Base-by-base conservation (phyloP, 139 green algal species). In the Chlamydomonas applanata region DNA sequence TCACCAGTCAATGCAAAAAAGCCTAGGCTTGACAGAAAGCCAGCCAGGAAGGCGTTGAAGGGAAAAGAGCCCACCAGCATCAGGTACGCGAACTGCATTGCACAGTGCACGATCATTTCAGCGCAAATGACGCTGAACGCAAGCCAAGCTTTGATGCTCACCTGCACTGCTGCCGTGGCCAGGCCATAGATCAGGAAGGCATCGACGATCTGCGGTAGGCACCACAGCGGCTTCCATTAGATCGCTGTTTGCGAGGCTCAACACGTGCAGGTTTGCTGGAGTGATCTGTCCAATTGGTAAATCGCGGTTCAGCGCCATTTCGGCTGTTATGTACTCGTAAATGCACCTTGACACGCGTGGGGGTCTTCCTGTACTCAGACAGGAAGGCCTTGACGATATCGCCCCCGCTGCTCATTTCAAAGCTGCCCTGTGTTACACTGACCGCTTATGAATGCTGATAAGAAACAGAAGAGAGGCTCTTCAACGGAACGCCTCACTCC, bases 1-100 rank as follows among this genome's bases (percentile, higher is more conserved):
- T 54, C 35, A 93, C 89, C 77, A 66, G 89, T 96, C 0, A 96
- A 81, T 14, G 93, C 86, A 60, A 93, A 92, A 72, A 91, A 91
- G n/a, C 88, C 89, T 1, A 93, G 9, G 44, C 82, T 91, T 40
- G 80, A 91, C 2, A 95, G 76, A 44, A 95, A 82, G n/a, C 90
- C 89, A 1, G 90, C 83, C 27, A 97, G 74, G 79, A 96, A 96
- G 30, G 90, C 84, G 78, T 97, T 97, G 87, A 96, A 97, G 4
- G 92, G 92, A 68, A 97, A 97, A 14, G 83, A 88, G n/a, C 91
- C 91, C 11, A 93, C 89, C 24, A 92, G 61, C 30, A 90, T 36
- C 83, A 93, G 84, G 57, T 97, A 96, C 0, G 78, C 53, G 69
- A 94, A 90, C 89, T 97, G 88, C 70, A 46, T 13, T 4, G 71